Evolutionary conservation across 768 basidiomycete genomes (phyloP), one percentile per base, ranked within the genome.

Genomic region (Holtermanniella nyarrowii): DNA sequence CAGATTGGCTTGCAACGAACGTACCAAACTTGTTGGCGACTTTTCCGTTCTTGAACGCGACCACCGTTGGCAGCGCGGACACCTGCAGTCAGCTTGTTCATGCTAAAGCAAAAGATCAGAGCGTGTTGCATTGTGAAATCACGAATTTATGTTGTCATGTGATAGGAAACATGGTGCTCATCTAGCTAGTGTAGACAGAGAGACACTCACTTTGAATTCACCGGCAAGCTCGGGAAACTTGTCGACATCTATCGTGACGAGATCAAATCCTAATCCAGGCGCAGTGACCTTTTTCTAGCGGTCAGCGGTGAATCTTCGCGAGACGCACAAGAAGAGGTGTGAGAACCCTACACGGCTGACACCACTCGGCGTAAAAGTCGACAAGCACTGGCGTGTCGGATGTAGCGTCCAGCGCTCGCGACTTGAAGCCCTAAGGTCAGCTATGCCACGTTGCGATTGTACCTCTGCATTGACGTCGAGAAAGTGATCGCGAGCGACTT

Each of bases 311-410:
- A 7, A 7, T 37, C 31, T 7, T 37, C 16, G 31, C 31, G 16
- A 37, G 31, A 37, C 31, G 16, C 16, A 37, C 31, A 7, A 68
- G 55, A 18, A 61, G 37, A n/a, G 66, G 66, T 7, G 61, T 61
- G 39, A 68, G 58, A 25, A 68, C 63, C 50, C 57, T 48, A 47
- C 63, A 65, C 13, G 63, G 63, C 47, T 65, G 63, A 52, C 63
- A 65, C 63, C 63, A 65, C 59, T 52, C 50, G 12, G 67, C 67
- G 51, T 59, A 69, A 54, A 69, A 69, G 51, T 69, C 67, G 7
- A 69, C 67, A n/a, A 69, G 60, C 18, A 64, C 54, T 12, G 63
- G 63, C 27, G 60, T 62, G 1, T 58, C 25, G 21, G n/a, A 42
- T 7, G 52, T 26, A 13, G 49, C 49, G 39, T 65, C 61, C 5